Conservation (phyloP, 2,329 filamentous ascomycete species). For the Periconia macrospinosa region DNA sequence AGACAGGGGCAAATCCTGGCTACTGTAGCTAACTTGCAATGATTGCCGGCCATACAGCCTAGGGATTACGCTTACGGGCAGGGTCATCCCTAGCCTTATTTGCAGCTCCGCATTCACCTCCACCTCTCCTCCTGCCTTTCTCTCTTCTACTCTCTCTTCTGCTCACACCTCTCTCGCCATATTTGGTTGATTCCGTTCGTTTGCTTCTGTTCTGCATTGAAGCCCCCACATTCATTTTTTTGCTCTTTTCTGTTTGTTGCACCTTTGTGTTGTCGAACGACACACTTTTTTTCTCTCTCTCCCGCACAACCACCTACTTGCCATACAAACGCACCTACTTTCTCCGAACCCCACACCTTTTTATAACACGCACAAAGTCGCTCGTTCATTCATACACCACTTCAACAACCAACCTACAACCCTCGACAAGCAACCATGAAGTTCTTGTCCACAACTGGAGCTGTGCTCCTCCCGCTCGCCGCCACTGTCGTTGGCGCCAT, state of each 20-base stretch:
- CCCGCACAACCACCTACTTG: conserved; percentile 4
- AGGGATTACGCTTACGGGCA: too few species aligned
- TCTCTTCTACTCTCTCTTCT: conserved; percentile 13
- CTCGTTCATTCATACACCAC: too few species aligned
- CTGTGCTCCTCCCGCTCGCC: conserved; percentile 38
- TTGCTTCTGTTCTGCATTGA: neutral
- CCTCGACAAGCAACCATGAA: conserved; percentile 26
- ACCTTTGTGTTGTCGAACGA: neutral
- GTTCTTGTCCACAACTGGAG: conserved; percentile 34
- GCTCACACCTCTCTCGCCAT: conserved; percentile 9
- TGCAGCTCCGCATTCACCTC: conserved; percentile 11
- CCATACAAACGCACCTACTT: conserved; percentile 5
- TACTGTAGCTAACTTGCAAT: too few species aligned
- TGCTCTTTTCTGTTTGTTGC: neutral
- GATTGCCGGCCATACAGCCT: too few species aligned
- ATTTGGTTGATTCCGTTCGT: neutral
- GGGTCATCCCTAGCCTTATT: conserved; percentile 11
- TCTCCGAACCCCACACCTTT: conserved; percentile 4
- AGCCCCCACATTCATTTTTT: conserved; percentile 3
- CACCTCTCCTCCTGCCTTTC: conserved; percentile 5
- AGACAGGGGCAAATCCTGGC: too few species aligned
- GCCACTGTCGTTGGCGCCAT: conserved; percentile 27
- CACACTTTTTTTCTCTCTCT: conserved; percentile 11
- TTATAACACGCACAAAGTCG: conserved; percentile 28
- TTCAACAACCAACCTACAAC: neutral